Conservation (phyloP, 116 monocot species). For the Iris pallida region DNA sequence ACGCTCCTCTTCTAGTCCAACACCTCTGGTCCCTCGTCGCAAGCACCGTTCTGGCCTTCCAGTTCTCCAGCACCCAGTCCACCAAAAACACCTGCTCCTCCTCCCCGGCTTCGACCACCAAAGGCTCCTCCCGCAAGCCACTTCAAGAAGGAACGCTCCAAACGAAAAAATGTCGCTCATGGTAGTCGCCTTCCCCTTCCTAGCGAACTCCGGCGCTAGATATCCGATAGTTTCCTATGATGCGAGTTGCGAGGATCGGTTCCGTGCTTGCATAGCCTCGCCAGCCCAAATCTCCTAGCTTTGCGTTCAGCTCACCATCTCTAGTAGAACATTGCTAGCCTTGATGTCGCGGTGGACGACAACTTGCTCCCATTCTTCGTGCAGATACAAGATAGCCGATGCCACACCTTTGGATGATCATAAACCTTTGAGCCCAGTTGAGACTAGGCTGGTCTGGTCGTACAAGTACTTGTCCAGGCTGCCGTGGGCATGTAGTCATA, state of each 20-base stretch:
- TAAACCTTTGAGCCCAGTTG: slow-evolving; percentile 8
- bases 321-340: slow-evolving; percentile 10
- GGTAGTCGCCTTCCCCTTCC: slow-evolving; percentile 18
- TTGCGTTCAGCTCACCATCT: slow-evolving; percentile 15
- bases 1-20: neutral
- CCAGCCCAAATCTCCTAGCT: slow-evolving; percentile 12
- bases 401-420: slow-evolving; percentile 23
- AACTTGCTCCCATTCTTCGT: slow-evolving; percentile 32
- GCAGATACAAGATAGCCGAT: slow-evolving; percentile 22
- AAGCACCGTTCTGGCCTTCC: slow-evolving; percentile 1
- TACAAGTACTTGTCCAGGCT: slow-evolving; percentile 17
- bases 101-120: neutral
- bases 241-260: slow-evolving; percentile 1
- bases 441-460: neutral
- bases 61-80: slow-evolving; percentile 14
- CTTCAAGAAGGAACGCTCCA: slow-evolving; percentile 19
- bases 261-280: slow-evolving; percentile 4
- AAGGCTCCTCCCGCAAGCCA: slow-evolving; percentile 21
- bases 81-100: slow-evolving; percentile 8
- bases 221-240: slow-evolving; percentile 15
- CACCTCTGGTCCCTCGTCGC: slow-evolving; percentile 8
- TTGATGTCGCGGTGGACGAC: slow-evolving; percentile 23
- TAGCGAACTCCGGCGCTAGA: slow-evolving; percentile 13
- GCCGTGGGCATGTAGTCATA: slow-evolving; percentile 28
- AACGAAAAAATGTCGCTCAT: slow-evolving; percentile 13